phyloP scores from a whole-genome alignment of 805 yeast species.

The Metschnikowia bowlesiae region DNA sequence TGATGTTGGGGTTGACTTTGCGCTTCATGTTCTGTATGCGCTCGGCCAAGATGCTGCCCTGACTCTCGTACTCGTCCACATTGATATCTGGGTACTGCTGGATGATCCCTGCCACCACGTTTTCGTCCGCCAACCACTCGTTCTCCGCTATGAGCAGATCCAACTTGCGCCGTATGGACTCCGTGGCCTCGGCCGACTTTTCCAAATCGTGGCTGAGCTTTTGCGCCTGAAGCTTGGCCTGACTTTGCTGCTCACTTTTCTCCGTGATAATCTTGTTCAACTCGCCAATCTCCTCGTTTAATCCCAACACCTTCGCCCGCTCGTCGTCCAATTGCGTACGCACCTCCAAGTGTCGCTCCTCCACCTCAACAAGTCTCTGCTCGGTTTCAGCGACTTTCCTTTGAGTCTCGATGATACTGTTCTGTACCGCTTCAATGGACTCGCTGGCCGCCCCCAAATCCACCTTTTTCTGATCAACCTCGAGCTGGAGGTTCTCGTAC shows the following conservation, averaged over 20 bases:
- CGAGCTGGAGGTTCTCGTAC: constrained; percentile 64
- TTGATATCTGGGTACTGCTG: constrained; percentile 61
- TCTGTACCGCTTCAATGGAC: constrained; percentile 33
- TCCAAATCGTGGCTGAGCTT: constrained; percentile 53
- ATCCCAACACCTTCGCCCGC: constrained; percentile 55
- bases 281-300: constrained; percentile 73
- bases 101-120: constrained; percentile 51
- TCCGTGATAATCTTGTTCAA: constrained; percentile 42
- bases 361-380: constrained; percentile 22
- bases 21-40: constrained; percentile 67
- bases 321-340: constrained; percentile 46
- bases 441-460: constrained; percentile 51
- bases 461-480: constrained; percentile 58
- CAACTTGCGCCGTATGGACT: constrained; percentile 34
- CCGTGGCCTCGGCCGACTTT: constrained; percentile 38
- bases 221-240: constrained; percentile 49
- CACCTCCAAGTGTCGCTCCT: constrained; percentile 15
- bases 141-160: constrained; percentile 48
- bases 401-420: constrained; percentile 27
- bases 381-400: constrained; percentile 12
- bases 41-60: constrained; percentile 52
- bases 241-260: constrained; percentile 43
- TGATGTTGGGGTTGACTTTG: constrained; percentile 78
- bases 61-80: constrained; percentile 56
- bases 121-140: constrained; percentile 71